Evolutionary conservation across 2,329 filamentous ascomycete genomes (phyloP), one percentile per base, ranked within the genome.

Genomic region (Karstenula rhodostoma): DNA sequence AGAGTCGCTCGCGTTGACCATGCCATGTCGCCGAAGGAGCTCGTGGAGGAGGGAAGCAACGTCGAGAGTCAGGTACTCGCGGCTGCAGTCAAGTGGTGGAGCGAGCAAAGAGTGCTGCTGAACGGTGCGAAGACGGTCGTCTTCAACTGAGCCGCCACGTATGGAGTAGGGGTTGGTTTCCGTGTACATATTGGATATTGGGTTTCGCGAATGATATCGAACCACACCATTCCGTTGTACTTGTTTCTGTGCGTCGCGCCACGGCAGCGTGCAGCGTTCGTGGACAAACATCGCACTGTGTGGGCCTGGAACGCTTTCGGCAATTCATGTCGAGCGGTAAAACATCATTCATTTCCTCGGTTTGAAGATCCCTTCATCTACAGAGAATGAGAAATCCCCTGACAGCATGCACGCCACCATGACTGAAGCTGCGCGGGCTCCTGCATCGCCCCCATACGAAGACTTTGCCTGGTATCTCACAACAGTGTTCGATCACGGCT

Each of bases 21-120:
- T 78, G 85, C 83, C 67, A 87, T 93, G 86, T 89, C 86, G 69
- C 85, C 92, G 19, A 92, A 91, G 82, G 87, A 90, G 74, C 78
- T 94, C 73, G 90, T 91, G 1, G 89, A 92, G 70, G 90, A 93
- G 75, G 92, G 92, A 13, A 92, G 89, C 69, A 94, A 93, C 67
- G 90, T 94, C 10, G 92, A 95, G 84, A 93, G 89, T 74, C 90
- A 93, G 78, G 91, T 94, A 7, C 79, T 95, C 67, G 91, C 90
- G 3, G 88, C 90, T 3, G 92, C 92, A 0, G 91, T 95, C 57
- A 92, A 93, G 81, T 94, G 91, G 89, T 91, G 91, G 79, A 89
- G 90, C 25, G 91, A 95, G 84, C 85, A 87, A 73, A 84, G 89
- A 58, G 88, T 95, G 32, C 90, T 95, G 73, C 79, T 94, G 66